A percentile compares a stretch with the other conserved stretches of the same genome.
phyloP scores from a whole-genome alignment of 345 rosid genomes.

The Pistacia atlantica region DNA sequence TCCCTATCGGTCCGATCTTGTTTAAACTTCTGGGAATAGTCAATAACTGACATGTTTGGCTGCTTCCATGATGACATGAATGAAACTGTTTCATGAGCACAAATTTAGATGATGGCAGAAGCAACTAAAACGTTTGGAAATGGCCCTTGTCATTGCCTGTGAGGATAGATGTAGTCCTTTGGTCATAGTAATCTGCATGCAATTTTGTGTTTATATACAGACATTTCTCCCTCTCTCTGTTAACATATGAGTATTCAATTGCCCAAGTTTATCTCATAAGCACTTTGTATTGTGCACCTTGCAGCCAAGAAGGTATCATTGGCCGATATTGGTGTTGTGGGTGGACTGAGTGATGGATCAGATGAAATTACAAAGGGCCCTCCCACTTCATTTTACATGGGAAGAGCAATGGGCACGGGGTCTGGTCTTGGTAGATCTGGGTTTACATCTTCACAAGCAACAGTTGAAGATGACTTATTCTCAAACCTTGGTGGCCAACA shows the following conservation, averaged over 20 bases:
- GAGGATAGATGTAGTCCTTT: neutral
- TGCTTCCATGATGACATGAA: neutral
- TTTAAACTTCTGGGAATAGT: neutral
- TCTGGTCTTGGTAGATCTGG: conserved; percentile 77
- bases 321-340: conserved; percentile 81
- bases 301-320: conserved; percentile 96
- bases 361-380: conserved; percentile 72
- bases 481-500: conserved; percentile 65
- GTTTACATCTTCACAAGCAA: conserved; percentile 40
- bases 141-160: neutral
- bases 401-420: conserved; percentile 89
- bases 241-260: neutral
- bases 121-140: neutral
- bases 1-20: neutral
- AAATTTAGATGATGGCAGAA: neutral
- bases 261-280: neutral
- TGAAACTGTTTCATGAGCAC: neutral
- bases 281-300: conserved; percentile 22
- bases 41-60: neutral
- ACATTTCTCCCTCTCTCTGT: neutral
- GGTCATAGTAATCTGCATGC: neutral
- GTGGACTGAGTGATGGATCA: conserved; percentile 54
- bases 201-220: neutral
- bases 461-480: conserved; percentile 62
- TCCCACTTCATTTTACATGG: conserved; percentile 67